Base-by-base conservation (phyloP, 805 yeast species). In the Barnettozyma vustinii region DNA sequence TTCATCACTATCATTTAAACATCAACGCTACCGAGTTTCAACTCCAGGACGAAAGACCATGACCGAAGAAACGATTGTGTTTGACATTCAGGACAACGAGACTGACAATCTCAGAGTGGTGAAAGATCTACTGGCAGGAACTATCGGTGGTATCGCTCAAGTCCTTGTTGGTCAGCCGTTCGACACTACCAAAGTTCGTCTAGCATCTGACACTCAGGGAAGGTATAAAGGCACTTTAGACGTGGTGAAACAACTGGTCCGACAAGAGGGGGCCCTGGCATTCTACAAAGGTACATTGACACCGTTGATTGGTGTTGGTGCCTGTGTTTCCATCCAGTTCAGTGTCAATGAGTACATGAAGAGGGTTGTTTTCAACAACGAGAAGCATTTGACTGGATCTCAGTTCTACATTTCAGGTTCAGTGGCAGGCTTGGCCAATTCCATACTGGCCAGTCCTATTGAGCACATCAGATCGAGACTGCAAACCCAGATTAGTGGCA, bases 121-220 rank as follows among this genome's bases (percentile, higher is more conserved):
- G 5, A 61, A 61, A 45, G 65, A 61, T 40, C 46, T 61, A 10
- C 53, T 58, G 47, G 95, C 96, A 5, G 99, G 99, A 19, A 92
- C 97, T 16, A 76, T 84, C 57, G 98, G 98, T 49, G 99, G 99
- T 47, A 80, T 94, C 25, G 92, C 97, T 7, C 99, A 94, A 69
- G 98, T 94, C 8, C 71, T 94, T 32, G 87, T 85, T 13, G 99
- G 99, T 21, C 98, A 94, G 68, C 97, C 98, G 8, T 92, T 92
- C 61, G 98, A 91, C 65, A 87, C 96, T 9, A 87, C 94, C 41
- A 92, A 92, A 68, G 98, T 94, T 19, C 75, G 99, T 46, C 73
- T 94, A 43, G 98, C 94, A 63, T 84, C 95, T 2, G 89, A 91
- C 1, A 82, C 90, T 2, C 82, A 82, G 32, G 94, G 96, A 5